phyloP scores from a whole-genome alignment of 345 rosid species.

The Isatis tinctoria region DNA sequence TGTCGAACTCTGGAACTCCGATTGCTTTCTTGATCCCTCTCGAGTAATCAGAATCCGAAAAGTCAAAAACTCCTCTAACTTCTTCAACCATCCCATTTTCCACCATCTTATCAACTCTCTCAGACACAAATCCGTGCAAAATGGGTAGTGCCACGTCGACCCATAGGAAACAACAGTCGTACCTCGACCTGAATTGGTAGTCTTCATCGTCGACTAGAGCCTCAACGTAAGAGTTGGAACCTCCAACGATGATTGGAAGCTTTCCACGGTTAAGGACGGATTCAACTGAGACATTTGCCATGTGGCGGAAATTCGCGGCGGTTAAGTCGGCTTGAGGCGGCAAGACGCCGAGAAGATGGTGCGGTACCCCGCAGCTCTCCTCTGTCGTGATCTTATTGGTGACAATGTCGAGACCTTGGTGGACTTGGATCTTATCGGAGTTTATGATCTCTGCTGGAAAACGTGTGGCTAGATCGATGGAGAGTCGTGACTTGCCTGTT shows the following conservation, averaged over 20 bases:
- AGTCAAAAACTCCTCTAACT: constrained; percentile 50
- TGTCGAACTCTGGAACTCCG: constrained; percentile 68
- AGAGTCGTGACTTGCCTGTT: constrained; percentile 69
- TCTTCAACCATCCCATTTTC: constrained; percentile 60
- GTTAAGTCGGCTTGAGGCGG: constrained; percentile 55
- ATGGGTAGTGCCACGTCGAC: constrained; percentile 58
- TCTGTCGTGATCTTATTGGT: constrained; percentile 65
- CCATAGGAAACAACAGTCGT: constrained; percentile 62
- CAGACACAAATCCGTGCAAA: constrained; percentile 40
- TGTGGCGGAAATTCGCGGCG: constrained; percentile 39
- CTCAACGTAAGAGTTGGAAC: constrained; percentile 72
- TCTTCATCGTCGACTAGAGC: constrained; percentile 47
- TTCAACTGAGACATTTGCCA: constrained; percentile 44
- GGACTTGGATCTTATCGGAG: constrained; percentile 74
- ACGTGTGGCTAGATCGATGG: constrained; percentile 62
- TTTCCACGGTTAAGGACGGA: constrained; percentile 37
- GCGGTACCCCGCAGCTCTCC: constrained; percentile 57
- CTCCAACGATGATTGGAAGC: constrained; percentile 75
- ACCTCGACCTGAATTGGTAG: constrained; percentile 38
- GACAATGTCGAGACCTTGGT: constrained; percentile 55
- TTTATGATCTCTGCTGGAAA: constrained; percentile 66
- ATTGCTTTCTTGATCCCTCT: constrained; percentile 58
- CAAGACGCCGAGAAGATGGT: constrained; percentile 56
- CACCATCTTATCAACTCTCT: constrained; percentile 68
- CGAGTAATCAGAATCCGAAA: constrained; percentile 38